phyloP scores from a whole-genome alignment of 331 rosid species.

The Saraca asoca region DNA sequence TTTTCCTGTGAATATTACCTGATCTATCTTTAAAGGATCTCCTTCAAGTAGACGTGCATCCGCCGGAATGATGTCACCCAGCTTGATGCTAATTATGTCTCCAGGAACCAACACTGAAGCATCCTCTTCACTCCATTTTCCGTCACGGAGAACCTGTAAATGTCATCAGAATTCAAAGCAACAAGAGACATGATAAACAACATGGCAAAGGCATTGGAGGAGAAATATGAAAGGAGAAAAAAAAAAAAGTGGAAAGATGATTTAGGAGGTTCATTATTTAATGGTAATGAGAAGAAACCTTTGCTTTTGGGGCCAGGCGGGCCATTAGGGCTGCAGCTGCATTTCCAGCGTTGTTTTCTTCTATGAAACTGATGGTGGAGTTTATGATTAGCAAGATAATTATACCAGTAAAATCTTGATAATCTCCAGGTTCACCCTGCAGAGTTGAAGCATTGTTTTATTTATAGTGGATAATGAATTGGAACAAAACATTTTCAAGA shows the following conservation, averaged over 20 bases:
- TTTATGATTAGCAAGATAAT: conserved; percentile 56
- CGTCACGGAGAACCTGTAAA: conserved; percentile 59
- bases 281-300: conserved; percentile 40
- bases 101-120: conserved; percentile 74
- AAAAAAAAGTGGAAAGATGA: not conserved
- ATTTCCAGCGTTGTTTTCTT: conserved; percentile 81
- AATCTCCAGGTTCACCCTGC: conserved; percentile 49
- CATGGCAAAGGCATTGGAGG: not conserved
- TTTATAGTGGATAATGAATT: conserved; percentile 12
- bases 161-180: conserved; percentile 8
- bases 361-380: conserved; percentile 73
- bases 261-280: not conserved
- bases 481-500: not conserved
- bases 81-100: conserved; percentile 74
- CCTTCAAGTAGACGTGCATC: conserved; percentile 81
- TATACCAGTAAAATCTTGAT: conserved; percentile 70
- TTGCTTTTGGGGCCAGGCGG: conserved; percentile 72
- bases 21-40: conserved; percentile 81
- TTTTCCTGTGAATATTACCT: conserved; percentile 36
- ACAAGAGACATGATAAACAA: not conserved
- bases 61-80: conserved; percentile 76
- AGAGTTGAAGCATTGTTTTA: conserved; percentile 21
- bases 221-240: not conserved
- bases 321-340: conserved; percentile 80
- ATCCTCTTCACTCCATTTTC: conserved; percentile 80